Conservation (phyloP, 495 filamentous ascomycete species). For the Penicilliopsis zonata region DNA sequence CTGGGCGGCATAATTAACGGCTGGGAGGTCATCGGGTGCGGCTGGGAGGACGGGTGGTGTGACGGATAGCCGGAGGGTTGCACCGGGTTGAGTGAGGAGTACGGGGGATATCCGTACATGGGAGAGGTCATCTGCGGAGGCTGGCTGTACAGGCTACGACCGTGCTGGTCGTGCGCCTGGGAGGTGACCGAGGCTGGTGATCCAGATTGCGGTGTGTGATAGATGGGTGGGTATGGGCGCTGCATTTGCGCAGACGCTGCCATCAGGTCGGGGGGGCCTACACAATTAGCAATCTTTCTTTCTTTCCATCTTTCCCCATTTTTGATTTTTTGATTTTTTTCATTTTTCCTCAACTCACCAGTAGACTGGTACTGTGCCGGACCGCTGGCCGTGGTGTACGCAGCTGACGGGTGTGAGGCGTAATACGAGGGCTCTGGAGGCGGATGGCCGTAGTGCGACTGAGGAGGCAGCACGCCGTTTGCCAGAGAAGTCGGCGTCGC, state of each 20-base stretch:
- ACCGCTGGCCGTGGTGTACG: constrained; percentile 59
- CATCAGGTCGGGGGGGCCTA: constrained; percentile 87
- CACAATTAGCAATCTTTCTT: constrained; percentile 7
- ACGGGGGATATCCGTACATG: constrained; percentile 65
- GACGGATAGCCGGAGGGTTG: constrained; percentile 64
- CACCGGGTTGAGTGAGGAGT: constrained; percentile 60
- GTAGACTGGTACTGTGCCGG: constrained; percentile 64
- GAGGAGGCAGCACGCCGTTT: constrained; percentile 31
- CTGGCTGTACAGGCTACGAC: constrained; percentile 67
- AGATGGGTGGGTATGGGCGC: constrained; percentile 78
- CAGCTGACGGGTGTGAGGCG: constrained; percentile 49
- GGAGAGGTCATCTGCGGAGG: constrained; percentile 66
- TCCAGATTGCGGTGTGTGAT: constrained; percentile 91
- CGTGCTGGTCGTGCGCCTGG: constrained; percentile 78
- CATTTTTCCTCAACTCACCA: constrained; percentile 44
- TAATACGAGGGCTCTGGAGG: constrained; percentile 62
- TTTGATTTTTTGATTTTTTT: background rate
- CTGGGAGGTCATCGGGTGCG: constrained; percentile 50
- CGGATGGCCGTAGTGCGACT: constrained; percentile 43
- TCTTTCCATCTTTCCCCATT: constrained; percentile 3
- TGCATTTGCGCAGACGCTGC: constrained; percentile 76
- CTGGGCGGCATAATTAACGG: constrained; percentile 57
- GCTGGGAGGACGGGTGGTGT: constrained; percentile 58
- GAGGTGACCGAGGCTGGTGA: constrained; percentile 95
- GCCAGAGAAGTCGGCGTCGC: constrained; percentile 36